These are phyloP conservation scores for Strobilomyces dryophilus DNA, from an alignment of 768 basidiomycete genomes.

Conservation along the genomic window DNA sequence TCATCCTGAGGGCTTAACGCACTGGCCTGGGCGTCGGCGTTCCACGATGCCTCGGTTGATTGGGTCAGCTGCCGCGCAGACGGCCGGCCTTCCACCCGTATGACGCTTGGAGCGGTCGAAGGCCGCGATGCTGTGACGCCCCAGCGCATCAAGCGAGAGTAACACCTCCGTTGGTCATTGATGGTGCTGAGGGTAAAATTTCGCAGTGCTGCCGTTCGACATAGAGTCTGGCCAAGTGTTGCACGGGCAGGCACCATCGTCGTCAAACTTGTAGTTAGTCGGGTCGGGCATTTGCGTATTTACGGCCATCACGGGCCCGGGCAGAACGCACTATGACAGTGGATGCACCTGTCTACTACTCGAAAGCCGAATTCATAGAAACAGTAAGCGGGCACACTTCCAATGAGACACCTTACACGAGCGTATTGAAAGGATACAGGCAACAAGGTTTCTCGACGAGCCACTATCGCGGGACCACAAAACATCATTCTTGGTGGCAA, in stretches of 20 bases:
- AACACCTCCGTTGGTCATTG: conserved; percentile 1
- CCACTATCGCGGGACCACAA: conserved; percentile 88
- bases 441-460: conserved; percentile 92
- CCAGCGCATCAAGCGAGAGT: conserved; percentile 1
- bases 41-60: conserved; percentile 10
- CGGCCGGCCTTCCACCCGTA: background rate
- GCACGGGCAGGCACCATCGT: conserved; percentile 7
- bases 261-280: background rate
- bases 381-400: conserved; percentile 46
- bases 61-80: conserved; percentile 7
- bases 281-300: background rate
- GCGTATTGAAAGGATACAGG: conserved; percentile 70
- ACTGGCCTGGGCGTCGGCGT: conserved; percentile 1
- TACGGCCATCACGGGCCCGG: conserved; percentile 2
- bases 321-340: too few species aligned
- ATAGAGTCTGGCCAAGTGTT: conserved; percentile 9
- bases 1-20: conserved; percentile 3
- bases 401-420: background rate
- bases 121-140: background rate
- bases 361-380: conserved; percentile 83
- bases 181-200: conserved; percentile 3
- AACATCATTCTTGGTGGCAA: conserved; percentile 98
- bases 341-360: conserved; percentile 76
- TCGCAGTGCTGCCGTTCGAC: conserved; percentile 13
- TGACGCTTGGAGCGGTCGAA: background rate